Conservation (phyloP, 2,329 filamentous ascomycete species). For the Colletotrichum higginsianum region DNA sequence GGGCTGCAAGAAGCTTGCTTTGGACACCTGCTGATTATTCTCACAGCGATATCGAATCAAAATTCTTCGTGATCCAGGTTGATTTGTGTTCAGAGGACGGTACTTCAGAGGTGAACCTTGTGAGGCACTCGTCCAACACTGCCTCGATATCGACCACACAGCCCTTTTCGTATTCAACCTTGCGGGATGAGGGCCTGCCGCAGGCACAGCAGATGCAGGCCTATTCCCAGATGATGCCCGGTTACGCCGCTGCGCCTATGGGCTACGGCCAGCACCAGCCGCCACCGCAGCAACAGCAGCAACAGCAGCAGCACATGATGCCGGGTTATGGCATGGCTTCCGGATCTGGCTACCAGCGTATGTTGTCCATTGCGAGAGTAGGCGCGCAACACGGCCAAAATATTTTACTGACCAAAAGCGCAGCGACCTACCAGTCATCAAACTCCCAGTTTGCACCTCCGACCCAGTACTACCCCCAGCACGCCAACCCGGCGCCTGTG, state of each 20-base stretch:
- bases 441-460: conserved; percentile 54
- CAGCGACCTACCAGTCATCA: conserved; percentile 36
- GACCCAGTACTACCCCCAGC: conserved; percentile 55
- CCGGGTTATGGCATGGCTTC: conserved; percentile 26
- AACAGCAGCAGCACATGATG: conserved; percentile 23
- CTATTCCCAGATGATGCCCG: conserved; percentile 35
- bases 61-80: conserved; percentile 73
- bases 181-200: conserved; percentile 27
- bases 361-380: neutral
- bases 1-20: neutral
- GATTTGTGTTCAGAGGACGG: conserved; percentile 79
- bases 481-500: conserved; percentile 49
- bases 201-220: conserved; percentile 46
- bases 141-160: conserved; percentile 88
- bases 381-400: too few species aligned
- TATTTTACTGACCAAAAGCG: neutral
- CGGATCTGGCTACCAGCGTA: conserved; percentile 43
- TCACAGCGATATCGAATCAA: conserved; percentile 70
- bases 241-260: conserved; percentile 27
- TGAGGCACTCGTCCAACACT: conserved; percentile 73
- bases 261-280: conserved; percentile 36
- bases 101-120: conserved; percentile 75
- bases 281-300: conserved; percentile 7
- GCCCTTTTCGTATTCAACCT: conserved; percentile 78
- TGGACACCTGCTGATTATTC: conserved; percentile 46